phyloP scores from a whole-genome alignment of 305 asterid genomes.

The Vinca major region DNA sequence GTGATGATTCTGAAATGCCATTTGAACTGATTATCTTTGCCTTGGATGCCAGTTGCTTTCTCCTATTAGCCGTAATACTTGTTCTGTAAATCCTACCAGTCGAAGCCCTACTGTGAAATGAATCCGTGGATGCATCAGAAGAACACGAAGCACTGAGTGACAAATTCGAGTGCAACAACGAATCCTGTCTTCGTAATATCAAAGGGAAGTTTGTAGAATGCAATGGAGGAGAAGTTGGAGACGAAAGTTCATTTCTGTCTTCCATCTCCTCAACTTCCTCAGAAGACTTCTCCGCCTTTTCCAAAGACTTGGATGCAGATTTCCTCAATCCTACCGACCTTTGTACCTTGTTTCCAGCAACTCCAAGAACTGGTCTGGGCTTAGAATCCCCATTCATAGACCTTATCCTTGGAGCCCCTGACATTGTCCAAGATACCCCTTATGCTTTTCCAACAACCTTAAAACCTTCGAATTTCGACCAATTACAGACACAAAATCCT shows the following conservation, averaged over 20 bases:
- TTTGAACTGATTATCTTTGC: constrained; percentile 22
- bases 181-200: constrained; percentile 25
- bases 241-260: constrained; percentile 6
- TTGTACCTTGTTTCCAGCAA: constrained; percentile 23
- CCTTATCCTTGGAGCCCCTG: constrained; percentile 27
- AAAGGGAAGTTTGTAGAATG: constrained; percentile 21
- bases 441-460: constrained; percentile 6
- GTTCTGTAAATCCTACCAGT: constrained; percentile 29
- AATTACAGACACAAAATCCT: constrained; percentile 9
- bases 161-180: constrained; percentile 24
- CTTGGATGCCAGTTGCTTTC: constrained; percentile 29
- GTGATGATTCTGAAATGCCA: constrained; percentile 21
- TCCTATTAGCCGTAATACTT: constrained; percentile 19
- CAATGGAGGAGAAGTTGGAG: constrained; percentile 22
- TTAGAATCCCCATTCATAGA: constrained; percentile 27
- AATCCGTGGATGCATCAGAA: constrained; percentile 39
- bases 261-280: constrained; percentile 20
- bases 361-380: constrained; percentile 23
- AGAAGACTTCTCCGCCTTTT: constrained; percentile 24
- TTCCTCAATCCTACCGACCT: constrained; percentile 15
- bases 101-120: constrained; percentile 34
- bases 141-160: constrained; percentile 39
- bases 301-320: constrained; percentile 16
- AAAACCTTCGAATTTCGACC: constrained; percentile 10
- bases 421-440: constrained; percentile 18